A percentile compares a stretch with the other conserved stretches of the same genome.
These are phyloP conservation scores for Ophiocordyceps camponoti-rufipedis DNA, from an alignment of 2,329 filamentous ascomycete species.

Conservation along the genomic window DNA sequence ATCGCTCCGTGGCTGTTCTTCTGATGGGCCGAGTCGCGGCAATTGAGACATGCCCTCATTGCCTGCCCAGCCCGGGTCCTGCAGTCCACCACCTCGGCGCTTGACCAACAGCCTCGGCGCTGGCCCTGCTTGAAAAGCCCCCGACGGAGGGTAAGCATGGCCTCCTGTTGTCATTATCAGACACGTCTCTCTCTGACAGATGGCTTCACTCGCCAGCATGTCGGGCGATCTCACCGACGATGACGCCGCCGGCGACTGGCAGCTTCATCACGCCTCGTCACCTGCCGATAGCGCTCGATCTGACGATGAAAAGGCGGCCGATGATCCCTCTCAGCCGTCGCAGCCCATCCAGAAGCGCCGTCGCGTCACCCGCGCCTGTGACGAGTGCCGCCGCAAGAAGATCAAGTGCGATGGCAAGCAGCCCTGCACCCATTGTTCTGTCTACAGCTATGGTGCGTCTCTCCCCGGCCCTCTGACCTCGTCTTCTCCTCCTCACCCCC, in stretches of 20 bases:
- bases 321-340: conserved; percentile 17
- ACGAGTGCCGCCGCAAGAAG: conserved; percentile 70
- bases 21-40: conserved; percentile 19
- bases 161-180: neutral
- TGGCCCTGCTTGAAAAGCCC: neutral
- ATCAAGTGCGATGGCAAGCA: conserved; percentile 80
- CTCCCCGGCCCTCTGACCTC: neutral
- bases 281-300: conserved; percentile 25
- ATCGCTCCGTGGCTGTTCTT: conserved; percentile 7
- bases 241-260: conserved; percentile 20
- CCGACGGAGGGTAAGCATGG: neutral
- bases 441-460: conserved; percentile 84
- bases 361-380: conserved; percentile 64
- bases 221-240: conserved; percentile 24
- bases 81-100: conserved; percentile 4
- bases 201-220: conserved; percentile 5
- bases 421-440: conserved; percentile 86
- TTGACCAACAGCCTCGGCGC: neutral
- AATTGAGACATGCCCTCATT: conserved; percentile 21
- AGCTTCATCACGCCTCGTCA: conserved; percentile 16
- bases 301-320: conserved; percentile 18
- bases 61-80: conserved; percentile 14
- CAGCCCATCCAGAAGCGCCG: conserved; percentile 57
- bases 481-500: neutral
- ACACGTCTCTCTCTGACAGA: neutral